phyloP scores from a whole-genome alignment of 116 monocot species.

The Zostera marina region DNA sequence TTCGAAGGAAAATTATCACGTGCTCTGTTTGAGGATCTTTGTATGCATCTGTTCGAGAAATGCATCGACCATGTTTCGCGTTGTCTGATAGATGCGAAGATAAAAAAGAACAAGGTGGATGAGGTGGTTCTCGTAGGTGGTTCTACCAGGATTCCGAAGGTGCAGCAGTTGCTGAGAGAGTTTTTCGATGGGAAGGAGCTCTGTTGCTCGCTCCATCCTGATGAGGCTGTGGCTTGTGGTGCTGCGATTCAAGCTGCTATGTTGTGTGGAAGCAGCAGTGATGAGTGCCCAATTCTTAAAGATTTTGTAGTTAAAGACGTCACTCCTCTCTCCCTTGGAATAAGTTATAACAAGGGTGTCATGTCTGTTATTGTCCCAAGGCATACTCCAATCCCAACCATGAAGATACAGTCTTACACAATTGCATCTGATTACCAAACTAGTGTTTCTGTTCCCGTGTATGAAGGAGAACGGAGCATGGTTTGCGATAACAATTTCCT shows the following conservation, averaged over 20 bases:
- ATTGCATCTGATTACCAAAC: constrained; percentile 3
- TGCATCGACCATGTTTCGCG: background rate
- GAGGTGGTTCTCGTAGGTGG: background rate
- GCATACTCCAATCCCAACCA: background rate
- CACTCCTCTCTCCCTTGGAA: constrained; percentile 1
- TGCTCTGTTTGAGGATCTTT: background rate
- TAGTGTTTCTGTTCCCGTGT: background rate
- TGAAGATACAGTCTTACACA: background rate
- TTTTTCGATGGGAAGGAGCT: background rate
- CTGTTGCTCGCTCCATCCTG: background rate
- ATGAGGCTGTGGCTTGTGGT: background rate
- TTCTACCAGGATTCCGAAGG: background rate
- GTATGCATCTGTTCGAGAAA: background rate
- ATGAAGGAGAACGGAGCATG: constrained; percentile 1
- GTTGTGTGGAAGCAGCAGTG: background rate
- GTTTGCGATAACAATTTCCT: background rate
- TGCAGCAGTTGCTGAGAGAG: background rate
- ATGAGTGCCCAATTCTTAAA: background rate
- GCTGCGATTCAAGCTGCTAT: background rate
- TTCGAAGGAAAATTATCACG: background rate
- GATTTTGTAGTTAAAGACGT: background rate
- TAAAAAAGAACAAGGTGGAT: background rate
- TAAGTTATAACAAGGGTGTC: background rate
- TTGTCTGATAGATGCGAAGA: background rate
- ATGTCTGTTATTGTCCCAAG: constrained; percentile 1